Percentiles rank a stretch among this genome's conserved stretches.
These are phyloP conservation scores for Ophiognomonia clavigignenti-juglandacearum DNA, from an alignment of 2,329 filamentous ascomycete species.

Conservation along the genomic window DNA sequence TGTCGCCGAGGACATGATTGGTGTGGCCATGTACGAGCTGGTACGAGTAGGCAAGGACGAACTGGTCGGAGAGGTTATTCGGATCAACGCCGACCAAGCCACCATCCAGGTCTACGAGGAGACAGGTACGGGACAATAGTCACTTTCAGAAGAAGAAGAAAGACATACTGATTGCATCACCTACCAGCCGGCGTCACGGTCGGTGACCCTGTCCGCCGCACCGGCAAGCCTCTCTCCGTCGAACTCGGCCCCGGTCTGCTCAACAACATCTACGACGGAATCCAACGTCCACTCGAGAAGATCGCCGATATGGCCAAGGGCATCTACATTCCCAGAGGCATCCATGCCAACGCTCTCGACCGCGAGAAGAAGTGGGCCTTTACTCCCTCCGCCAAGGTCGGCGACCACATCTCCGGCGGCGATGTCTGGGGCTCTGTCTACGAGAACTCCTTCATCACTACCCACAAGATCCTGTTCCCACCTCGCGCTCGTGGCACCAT, in stretches of 20 bases:
- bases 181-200: constrained; percentile 82
- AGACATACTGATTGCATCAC: constrained; percentile 17
- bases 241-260: constrained; percentile 95
- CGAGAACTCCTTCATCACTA: constrained; percentile 91
- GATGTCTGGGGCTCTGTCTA: constrained; percentile 93
- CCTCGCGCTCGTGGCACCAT: constrained; percentile 88
- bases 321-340: constrained; percentile 97
- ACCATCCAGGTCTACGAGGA: constrained; percentile 99
- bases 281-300: constrained; percentile 85
- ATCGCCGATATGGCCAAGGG: constrained; percentile 75
- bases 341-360: constrained; percentile 81
- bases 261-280: constrained; percentile 99
- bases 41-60: constrained; percentile 88
- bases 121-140: constrained; percentile 86
- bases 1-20: constrained; percentile 96
- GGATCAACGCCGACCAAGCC: constrained; percentile 91
- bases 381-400: constrained; percentile 84
- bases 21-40: constrained; percentile 99
- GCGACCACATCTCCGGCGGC: constrained; percentile 93
- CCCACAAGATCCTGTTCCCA: constrained; percentile 89
- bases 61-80: constrained; percentile 95
- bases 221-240: constrained; percentile 93
- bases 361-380: constrained; percentile 96
- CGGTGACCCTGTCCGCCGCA: constrained; percentile 85
- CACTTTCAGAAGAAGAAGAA: too few relatives aligned